Conservation (phyloP, 2,329 filamentous ascomycete genomes). For the Ceratocystiopsis sp. region DNA sequence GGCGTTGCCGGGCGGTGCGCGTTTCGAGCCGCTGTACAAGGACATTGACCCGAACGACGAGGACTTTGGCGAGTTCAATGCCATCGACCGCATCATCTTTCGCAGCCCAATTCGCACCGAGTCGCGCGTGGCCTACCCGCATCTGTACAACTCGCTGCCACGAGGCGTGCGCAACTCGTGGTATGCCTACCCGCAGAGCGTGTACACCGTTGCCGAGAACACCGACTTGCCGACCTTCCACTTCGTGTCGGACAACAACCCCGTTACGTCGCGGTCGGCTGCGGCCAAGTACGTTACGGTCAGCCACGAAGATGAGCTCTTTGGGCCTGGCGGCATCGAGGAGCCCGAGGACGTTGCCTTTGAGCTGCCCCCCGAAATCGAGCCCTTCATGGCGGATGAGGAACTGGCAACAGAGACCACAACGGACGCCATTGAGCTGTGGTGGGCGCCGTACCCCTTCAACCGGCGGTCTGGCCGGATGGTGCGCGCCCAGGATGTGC, state of each 20-base stretch:
- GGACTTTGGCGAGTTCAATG: slow-evolving; percentile 98
- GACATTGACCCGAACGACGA: slow-evolving; percentile 98
- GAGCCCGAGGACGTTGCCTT: slow-evolving; percentile 69
- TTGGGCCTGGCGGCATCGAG: slow-evolving; percentile 61
- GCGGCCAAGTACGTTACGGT: slow-evolving; percentile 86
- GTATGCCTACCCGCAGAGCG: slow-evolving; percentile 86
- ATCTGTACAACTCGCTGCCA: slow-evolving; percentile 89
- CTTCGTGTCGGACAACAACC: slow-evolving; percentile 95
- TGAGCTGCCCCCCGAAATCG: slow-evolving; percentile 58
- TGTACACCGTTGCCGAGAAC: slow-evolving; percentile 78
- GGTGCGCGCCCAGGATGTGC: slow-evolving; percentile 93
- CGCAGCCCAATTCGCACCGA: slow-evolving; percentile 87
- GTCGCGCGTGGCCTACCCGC: slow-evolving; percentile 87
- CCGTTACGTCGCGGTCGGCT: slow-evolving; percentile 86
- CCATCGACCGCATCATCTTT: slow-evolving; percentile 98
- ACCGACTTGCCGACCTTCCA: slow-evolving; percentile 88
- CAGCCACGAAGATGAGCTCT: slow-evolving; percentile 86
- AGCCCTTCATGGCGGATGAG: slow-evolving; percentile 82
- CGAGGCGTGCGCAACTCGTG: slow-evolving; percentile 84
- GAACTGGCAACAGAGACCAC: slow-evolving; percentile 82
- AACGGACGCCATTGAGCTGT: slow-evolving; percentile 76
- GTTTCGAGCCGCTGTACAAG: slow-evolving; percentile 95
- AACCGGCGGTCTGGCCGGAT: slow-evolving; percentile 85
- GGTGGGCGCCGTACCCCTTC: slow-evolving; percentile 98
- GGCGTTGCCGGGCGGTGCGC: slow-evolving; percentile 88